Conservation (phyloP, 371 early-diverging fungal species). For the Zancudomyces culisetae region DNA sequence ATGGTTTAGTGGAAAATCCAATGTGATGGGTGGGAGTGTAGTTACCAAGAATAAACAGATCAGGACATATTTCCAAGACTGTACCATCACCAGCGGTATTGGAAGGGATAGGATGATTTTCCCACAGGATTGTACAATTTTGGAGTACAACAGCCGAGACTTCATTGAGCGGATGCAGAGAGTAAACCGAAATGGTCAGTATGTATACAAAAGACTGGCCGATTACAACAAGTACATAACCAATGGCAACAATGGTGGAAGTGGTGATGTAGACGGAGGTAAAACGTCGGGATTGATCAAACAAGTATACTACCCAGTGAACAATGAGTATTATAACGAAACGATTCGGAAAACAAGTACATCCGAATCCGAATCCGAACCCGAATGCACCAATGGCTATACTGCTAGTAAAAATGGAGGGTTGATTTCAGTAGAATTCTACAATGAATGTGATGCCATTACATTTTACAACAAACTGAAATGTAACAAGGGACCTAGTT, state of each 20-base stretch:
- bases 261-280: too few species aligned
- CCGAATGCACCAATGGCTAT: too few species aligned
- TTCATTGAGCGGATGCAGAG: conserved; percentile 46
- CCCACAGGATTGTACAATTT: conserved; percentile 60
- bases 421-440: conserved; percentile 61
- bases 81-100: conserved; percentile 45
- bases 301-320: too few species aligned
- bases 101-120: conserved; percentile 64
- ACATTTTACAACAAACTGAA: conserved; percentile 64
- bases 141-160: conserved; percentile 85
- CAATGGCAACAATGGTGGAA: too few species aligned
- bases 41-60: too few species aligned
- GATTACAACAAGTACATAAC: too few species aligned
- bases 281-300: too few species aligned
- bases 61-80: too few species aligned
- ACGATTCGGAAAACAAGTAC: too few species aligned
- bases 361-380: too few species aligned
- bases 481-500: conserved; percentile 79
- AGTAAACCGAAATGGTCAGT: conserved; percentile 65
- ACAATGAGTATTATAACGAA: too few species aligned
- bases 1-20: conserved; percentile 81
- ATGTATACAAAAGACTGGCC: conserved; percentile 19
- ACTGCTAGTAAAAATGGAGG: conserved; percentile 76
- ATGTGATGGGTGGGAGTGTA: conserved; percentile 98
- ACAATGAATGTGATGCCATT: conserved; percentile 33